Evolutionary conservation across 2,329 filamentous ascomycete species (phyloP).

Genomic region (Daldinia sp.): DNA sequence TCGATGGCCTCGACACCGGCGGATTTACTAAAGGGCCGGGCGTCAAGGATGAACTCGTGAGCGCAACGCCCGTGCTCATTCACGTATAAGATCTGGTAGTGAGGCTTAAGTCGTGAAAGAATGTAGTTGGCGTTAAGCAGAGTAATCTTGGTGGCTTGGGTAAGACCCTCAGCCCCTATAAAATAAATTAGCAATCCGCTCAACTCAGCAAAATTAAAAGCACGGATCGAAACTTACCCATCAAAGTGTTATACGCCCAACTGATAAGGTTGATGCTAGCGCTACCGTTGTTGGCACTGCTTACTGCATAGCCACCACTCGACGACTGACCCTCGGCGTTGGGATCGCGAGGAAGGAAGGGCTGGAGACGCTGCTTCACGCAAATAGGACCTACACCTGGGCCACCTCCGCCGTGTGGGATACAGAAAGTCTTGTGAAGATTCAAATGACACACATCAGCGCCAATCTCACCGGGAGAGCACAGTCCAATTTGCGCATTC

Average conservation of each 20-base stretch:
- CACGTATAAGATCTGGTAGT: constrained; percentile 94
- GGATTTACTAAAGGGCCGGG: constrained; percentile 82
- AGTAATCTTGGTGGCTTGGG: constrained; percentile 88
- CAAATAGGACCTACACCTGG: constrained; percentile 94
- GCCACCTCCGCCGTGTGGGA: constrained; percentile 93
- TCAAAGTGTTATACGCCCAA: constrained; percentile 95
- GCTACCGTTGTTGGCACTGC: constrained; percentile 84
- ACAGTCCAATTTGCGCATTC: constrained; percentile 97
- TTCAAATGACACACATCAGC: constrained; percentile 98
- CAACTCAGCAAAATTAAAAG: neutral
- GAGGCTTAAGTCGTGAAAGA: constrained; percentile 81
- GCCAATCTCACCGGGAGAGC: constrained; percentile 92
- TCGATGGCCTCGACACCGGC: constrained; percentile 91
- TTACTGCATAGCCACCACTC: constrained; percentile 66
- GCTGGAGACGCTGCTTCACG: constrained; percentile 81
- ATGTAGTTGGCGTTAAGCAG: constrained; percentile 99
- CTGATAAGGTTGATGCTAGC: constrained; percentile 93
- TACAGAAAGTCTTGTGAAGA: constrained; percentile 98
- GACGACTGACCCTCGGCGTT: constrained; percentile 4
- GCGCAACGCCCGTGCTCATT: constrained; percentile 88
- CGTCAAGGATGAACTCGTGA: constrained; percentile 96
- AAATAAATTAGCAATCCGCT: constrained; percentile 16
- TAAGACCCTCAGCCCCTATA: constrained; percentile 73
- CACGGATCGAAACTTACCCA: constrained; percentile 65
- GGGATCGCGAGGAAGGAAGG: constrained; percentile 74